Conservation (phyloP, 1,284 basidiomycete genomes). For the Ustilago cynodontis region DNA sequence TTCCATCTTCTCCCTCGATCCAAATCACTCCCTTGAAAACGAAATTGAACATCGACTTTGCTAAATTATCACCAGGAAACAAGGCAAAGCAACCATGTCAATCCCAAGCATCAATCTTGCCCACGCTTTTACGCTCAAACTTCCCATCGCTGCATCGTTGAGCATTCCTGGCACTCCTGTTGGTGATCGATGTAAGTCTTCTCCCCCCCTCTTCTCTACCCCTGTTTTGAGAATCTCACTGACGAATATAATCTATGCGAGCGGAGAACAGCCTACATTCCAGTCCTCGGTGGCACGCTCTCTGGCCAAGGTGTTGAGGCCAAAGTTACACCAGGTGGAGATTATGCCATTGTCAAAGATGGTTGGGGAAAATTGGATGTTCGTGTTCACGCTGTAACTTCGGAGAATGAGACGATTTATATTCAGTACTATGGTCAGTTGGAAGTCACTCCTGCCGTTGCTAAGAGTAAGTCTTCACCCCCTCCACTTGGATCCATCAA, state of each 20-base stretch:
- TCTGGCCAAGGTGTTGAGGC: slow-evolving; percentile 32
- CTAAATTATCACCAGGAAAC: too few species aligned
- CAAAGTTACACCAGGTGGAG: slow-evolving; percentile 38
- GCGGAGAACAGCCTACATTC: slow-evolving; percentile 24
- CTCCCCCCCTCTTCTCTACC: background rate
- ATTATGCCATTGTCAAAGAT: slow-evolving; percentile 46
- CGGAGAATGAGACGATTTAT: slow-evolving; percentile 37
- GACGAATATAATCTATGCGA: too few species aligned
- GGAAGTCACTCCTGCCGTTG: slow-evolving; percentile 35
- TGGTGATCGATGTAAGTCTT: slow-evolving; percentile 37
- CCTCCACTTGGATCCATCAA: background rate
- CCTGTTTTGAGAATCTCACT: background rate
- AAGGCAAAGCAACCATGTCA: slow-evolving; percentile 16
- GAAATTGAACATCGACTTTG: too few species aligned
- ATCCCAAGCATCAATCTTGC: slow-evolving; percentile 37
- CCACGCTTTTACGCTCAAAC: slow-evolving; percentile 42
- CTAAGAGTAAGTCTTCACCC: slow-evolving; percentile 19
- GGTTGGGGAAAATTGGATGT: slow-evolving; percentile 49
- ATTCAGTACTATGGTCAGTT: slow-evolving; percentile 44
- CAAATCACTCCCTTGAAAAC: too few species aligned
- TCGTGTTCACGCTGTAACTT: slow-evolving; percentile 35
- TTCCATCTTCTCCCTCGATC: too few species aligned
- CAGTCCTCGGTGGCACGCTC: slow-evolving; percentile 29
- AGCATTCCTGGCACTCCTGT: slow-evolving; percentile 26
- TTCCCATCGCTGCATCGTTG: slow-evolving; percentile 12